Percentiles rank a stretch among this genome's conserved stretches.
Evolutionary conservation across 495 filamentous ascomycete genomes (phyloP).

Genomic region (Extremus antarcticus): DNA sequence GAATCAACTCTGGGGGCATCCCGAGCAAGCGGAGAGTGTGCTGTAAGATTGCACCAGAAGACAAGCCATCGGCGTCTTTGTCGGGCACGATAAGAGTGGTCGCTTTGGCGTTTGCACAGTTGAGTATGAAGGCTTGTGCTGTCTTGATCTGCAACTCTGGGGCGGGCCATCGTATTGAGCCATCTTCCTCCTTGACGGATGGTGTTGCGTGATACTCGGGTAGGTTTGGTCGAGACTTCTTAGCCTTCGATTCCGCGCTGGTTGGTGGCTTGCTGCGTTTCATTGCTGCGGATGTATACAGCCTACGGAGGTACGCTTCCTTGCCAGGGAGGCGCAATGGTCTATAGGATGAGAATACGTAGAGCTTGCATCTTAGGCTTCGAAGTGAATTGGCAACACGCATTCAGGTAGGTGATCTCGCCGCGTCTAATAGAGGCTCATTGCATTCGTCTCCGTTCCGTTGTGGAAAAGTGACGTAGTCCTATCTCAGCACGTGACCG

Average conservation of each 20-base stretch:
- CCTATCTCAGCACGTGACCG: too few relatives aligned
- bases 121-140: conserved; percentile 36
- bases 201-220: conserved; percentile 30
- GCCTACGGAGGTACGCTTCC: not conserved
- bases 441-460: too few relatives aligned
- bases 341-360: not conserved
- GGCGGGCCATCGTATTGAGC: conserved; percentile 45
- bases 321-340: not conserved
- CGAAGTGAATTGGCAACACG: not conserved
- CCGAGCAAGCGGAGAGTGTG: conserved; percentile 44
- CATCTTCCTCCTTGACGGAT: conserved; percentile 29
- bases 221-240: conserved; percentile 22
- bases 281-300: conserved; percentile 5
- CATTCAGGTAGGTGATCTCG: too few relatives aligned
- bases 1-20: conserved; percentile 34
- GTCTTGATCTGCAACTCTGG: conserved; percentile 36
- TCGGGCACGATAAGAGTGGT: conserved; percentile 45
- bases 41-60: conserved; percentile 46
- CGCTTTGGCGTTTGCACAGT: conserved; percentile 33
- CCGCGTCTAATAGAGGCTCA: too few relatives aligned
- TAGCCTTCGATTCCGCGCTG: conserved; percentile 6
- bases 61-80: conserved; percentile 52
- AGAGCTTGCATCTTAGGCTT: not conserved
- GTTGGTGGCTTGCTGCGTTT: conserved; percentile 16
- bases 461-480: too few relatives aligned